Evolutionary conservation across 139 green algal genomes (phyloP), one percentile per base, ranked within the genome.

Genomic region (Chlorella sorokiniana): DNA sequence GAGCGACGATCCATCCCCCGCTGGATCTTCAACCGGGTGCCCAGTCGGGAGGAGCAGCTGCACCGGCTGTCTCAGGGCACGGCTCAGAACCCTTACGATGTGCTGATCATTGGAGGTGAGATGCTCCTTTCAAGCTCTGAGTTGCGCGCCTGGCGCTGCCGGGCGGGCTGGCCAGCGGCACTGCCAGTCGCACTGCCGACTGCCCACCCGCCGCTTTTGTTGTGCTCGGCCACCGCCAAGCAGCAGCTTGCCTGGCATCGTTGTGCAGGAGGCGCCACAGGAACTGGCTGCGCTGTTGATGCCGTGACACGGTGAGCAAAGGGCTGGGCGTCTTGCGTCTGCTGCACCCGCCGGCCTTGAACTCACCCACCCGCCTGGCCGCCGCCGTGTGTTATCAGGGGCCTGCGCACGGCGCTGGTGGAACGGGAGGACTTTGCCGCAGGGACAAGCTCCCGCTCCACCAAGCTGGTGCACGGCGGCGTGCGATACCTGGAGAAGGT

Each of bases 401-500:
- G 92, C n/a, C 84, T 97, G 54, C 81, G 62, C 11, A 93, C 90
- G 1, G 95, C 91, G 0, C 79, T 99, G 40, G 88, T 99, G 23
- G 97, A 99, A 82, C 87, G 91, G 7, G 96, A 98, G 41, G 97
- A 99, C 84, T 99, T 98, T 86, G 95, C 81, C 25, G 85, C 87
- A 5, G 96, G 96, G 31, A 99, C 97, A 27, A 95, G 87, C 56
- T 96, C 88, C n/a, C 91, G 95, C 40, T 98, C 92, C 27, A 99
- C 97, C 51, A 99, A 99, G 86, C 86, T 98, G 48, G 92, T 98
- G 70, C 96, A 99, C 85, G 96, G 96, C 18, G 96, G 96, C 4
- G 97, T 99, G 31, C 85, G 97, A 10, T 99, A 99, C 90, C 88
- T 99, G 61, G 96, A 97, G 69, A 93, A 95, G 84, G 85, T 84